A percentile compares a stretch with the other conserved stretches of the same genome.
Conservation (phyloP, 192 early-diverging fungal genomes). For the Entrophospora sp. region DNA sequence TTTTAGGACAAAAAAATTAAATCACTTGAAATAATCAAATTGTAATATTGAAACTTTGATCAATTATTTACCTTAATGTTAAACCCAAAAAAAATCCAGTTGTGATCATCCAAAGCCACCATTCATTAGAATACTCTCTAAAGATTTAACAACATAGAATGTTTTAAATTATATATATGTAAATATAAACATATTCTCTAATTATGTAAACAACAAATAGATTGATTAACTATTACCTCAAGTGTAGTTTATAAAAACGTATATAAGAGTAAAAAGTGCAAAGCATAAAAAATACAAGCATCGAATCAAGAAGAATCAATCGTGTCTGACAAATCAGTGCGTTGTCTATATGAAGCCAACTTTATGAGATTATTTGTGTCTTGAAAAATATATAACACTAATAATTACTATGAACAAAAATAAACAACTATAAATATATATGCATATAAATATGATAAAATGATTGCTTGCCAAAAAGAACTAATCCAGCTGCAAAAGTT, state of each 20-base stretch:
- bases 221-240: slow-evolving; percentile 25
- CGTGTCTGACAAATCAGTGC: slow-evolving; percentile 82
- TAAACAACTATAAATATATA: neutral
- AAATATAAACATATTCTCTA: slow-evolving; percentile 19
- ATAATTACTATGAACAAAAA: neutral
- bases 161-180: no score
- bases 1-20: neutral
- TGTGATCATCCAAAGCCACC: slow-evolving; percentile 81
- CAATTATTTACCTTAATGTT: slow-evolving; percentile 39
- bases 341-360: slow-evolving; percentile 55
- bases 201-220: neutral
- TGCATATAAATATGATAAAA: neutral
- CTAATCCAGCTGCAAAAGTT: slow-evolving; percentile 63
- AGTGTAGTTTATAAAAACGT: slow-evolving; percentile 70
- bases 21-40: no score
- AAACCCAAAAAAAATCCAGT: slow-evolving; percentile 77
- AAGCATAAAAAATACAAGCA: slow-evolving; percentile 88
- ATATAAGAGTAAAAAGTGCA: slow-evolving; percentile 80
- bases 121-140: slow-evolving; percentile 62
- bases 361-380: neutral
- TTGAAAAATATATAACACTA: neutral
- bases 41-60: no score
- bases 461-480: slow-evolving; percentile 65
- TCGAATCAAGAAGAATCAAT: slow-evolving; percentile 88
- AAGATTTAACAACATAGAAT: no score